These are phyloP conservation scores for Neospora caninum DNA, from an alignment of 169 alveolate genomes.

Conservation along the genomic window DNA sequence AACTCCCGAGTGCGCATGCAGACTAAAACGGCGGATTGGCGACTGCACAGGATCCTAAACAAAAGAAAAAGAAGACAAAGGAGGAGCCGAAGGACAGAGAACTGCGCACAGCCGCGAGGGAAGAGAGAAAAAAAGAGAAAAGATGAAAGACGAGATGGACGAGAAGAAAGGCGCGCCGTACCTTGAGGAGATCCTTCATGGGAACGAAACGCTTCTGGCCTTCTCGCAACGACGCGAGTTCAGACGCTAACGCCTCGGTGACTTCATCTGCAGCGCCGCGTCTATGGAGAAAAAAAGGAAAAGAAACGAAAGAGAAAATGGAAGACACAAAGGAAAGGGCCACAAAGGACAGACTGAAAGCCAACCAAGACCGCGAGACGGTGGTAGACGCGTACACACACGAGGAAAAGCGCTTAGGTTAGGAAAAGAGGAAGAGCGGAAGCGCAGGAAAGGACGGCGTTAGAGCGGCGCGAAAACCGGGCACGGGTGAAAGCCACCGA, in stretches of 20 bases:
- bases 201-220: conserved; percentile 14
- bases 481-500: too few relatives aligned
- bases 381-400: neutral
- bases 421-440: too few relatives aligned
- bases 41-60: too few relatives aligned
- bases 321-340: neutral
- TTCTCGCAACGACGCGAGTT: neutral
- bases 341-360: neutral
- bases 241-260: neutral
- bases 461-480: too few relatives aligned
- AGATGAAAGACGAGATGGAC: neutral
- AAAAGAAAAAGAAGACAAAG: too few relatives aligned
- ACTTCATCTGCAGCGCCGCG: conserved; percentile 14
- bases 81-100: neutral
- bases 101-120: neutral
- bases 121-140: neutral
- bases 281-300: neutral
- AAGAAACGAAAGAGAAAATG: neutral
- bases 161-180: neutral
- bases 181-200: conserved; percentile 12
- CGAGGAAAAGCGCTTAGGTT: too few relatives aligned
- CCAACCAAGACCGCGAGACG: too few relatives aligned
- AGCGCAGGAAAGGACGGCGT: too few relatives aligned
- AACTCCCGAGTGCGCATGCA: too few relatives aligned
- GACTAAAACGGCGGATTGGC: too few relatives aligned